Percentiles rank a stretch among this genome's conserved stretches.
phyloP scores from a whole-genome alignment of 805 yeast species.

The Spencermartinsiella europaea region DNA sequence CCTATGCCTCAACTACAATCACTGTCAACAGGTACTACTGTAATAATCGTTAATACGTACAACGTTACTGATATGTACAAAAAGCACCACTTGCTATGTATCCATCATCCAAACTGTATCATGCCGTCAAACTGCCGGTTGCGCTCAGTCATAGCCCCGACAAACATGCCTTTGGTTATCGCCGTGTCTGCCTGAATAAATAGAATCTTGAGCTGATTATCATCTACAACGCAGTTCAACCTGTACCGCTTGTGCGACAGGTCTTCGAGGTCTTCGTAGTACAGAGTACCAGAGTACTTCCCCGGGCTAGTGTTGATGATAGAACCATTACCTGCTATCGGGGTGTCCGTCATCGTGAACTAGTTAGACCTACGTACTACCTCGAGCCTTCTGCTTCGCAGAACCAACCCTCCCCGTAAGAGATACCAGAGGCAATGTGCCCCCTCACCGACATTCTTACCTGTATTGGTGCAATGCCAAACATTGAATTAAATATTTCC shows the following conservation, averaged over 20 bases:
- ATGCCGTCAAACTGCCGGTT: constrained; percentile 18
- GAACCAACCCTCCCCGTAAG: too few relatives aligned
- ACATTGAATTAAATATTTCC: constrained; percentile 17
- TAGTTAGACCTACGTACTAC: not conserved
- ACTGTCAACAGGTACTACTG: too few relatives aligned
- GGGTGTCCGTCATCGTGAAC: constrained; percentile 13
- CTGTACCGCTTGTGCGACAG: constrained; percentile 19
- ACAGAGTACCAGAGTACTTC: constrained; percentile 19
- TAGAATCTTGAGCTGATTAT: constrained; percentile 14
- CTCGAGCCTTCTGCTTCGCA: too few relatives aligned
- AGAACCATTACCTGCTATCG: constrained; percentile 23
- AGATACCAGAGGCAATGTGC: not conserved
- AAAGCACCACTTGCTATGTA: too few relatives aligned
- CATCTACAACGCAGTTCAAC: constrained; percentile 17
- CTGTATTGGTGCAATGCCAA: constrained; percentile 23
- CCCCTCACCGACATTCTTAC: constrained; percentile 10
- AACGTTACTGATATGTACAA: too few relatives aligned
- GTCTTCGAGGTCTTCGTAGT: constrained; percentile 20
- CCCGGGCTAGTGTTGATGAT: constrained; percentile 17
- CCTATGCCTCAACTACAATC: too few relatives aligned
- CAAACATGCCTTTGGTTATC: constrained; percentile 14
- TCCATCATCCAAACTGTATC: constrained; percentile 17
- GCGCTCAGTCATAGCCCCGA: constrained; percentile 10
- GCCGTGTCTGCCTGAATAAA: constrained; percentile 16
- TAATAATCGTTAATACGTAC: too few relatives aligned